A percentile compares a stretch with the other conserved stretches of the same genome.
Conservation (phyloP, 129 eudicot genomes). For the Arctium lappa region DNA sequence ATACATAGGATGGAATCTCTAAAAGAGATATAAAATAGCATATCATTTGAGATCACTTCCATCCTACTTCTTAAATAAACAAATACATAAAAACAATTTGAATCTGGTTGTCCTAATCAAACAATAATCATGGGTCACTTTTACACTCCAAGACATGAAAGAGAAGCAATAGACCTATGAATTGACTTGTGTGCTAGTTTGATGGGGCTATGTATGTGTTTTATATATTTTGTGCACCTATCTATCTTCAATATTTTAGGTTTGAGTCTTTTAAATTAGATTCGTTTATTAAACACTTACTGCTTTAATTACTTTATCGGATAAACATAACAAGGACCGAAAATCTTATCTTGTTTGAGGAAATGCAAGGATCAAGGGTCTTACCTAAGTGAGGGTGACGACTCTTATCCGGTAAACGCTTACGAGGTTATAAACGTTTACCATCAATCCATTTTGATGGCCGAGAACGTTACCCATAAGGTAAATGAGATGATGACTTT, state of each 20-base stretch:
- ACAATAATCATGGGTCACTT: slow-evolving; percentile 17
- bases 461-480: too few relatives aligned
- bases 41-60: slow-evolving; percentile 8
- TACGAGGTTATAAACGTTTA: too few relatives aligned
- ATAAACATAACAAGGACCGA: too few relatives aligned
- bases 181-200: background rate
- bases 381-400: too few relatives aligned
- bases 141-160: slow-evolving; percentile 3
- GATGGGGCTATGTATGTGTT: background rate
- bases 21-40: background rate
- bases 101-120: slow-evolving; percentile 18
- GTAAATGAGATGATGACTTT: too few relatives aligned
- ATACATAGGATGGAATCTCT: background rate
- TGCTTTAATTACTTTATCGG: too few relatives aligned
- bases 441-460: too few relatives aligned
- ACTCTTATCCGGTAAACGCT: too few relatives aligned
- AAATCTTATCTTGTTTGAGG: too few relatives aligned
- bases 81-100: slow-evolving; percentile 9
- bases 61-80: slow-evolving; percentile 1
- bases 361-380: too few relatives aligned
- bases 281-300: too few relatives aligned
- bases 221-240: background rate
- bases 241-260: background rate
- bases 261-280: too few relatives aligned
- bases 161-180: background rate